Conservation (phyloP, 225 moss, liverwort and hornwort genomes). For the Climacium dendroides region DNA sequence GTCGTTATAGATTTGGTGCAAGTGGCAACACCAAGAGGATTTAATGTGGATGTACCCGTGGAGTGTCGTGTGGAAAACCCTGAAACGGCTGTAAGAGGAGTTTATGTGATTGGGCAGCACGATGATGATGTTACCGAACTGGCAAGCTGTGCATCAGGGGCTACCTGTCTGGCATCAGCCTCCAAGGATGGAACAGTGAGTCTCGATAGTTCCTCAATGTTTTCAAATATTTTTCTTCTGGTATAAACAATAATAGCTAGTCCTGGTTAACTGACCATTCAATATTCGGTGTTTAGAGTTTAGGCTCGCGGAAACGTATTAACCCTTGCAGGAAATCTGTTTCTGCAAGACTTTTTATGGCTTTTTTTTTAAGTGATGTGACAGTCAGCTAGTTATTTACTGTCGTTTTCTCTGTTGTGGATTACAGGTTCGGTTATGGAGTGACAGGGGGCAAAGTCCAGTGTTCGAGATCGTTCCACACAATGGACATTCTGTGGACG, state of each 20-base stretch:
- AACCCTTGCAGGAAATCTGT: not conserved
- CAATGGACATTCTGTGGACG: constrained; percentile 56
- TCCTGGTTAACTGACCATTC: not conserved
- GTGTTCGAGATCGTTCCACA: constrained; percentile 38
- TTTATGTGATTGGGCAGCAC: constrained; percentile 64
- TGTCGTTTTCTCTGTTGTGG: not conserved
- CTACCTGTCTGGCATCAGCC: constrained; percentile 68
- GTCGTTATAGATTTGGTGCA: constrained; percentile 42
- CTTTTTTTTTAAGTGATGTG: not conserved
- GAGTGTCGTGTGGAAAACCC: constrained; percentile 55
- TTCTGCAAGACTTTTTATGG: not conserved
- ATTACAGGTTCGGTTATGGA: constrained; percentile 75
- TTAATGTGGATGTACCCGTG: constrained; percentile 55
- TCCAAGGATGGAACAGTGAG: constrained; percentile 90
- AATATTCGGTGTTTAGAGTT: not conserved
- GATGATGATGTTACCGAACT: constrained; percentile 69
- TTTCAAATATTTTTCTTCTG: not conserved
- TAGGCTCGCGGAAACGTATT: not conserved
- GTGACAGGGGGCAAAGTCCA: constrained; percentile 50
- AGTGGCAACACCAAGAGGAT: constrained; percentile 42
- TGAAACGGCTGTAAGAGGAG: constrained; percentile 32
- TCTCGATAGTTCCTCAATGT: not conserved
- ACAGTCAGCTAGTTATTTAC: not conserved
- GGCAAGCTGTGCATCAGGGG: constrained; percentile 45
- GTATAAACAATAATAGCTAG: not conserved